Conservation (phyloP, 139 green algal species). For the Chlorella sp. region DNA sequence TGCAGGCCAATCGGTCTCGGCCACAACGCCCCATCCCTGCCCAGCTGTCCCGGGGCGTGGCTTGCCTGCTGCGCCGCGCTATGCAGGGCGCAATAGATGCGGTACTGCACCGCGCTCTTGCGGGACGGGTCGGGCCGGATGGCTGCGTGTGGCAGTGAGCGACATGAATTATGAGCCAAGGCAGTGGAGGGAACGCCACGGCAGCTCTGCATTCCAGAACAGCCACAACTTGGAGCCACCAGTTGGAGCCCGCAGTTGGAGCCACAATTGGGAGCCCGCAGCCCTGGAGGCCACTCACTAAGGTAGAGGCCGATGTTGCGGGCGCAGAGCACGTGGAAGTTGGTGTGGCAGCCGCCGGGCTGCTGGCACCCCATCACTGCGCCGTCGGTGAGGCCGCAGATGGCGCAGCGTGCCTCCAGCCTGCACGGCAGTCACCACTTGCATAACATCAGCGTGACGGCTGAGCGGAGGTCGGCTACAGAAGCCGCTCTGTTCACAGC, state of each 20-base stretch:
- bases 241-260: no score
- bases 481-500: no score
- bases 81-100: conserved; percentile 77
- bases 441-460: neutral
- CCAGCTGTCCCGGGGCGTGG: no score
- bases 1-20: no score
- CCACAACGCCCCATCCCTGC: no score
- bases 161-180: no score
- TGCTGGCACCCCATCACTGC: conserved; percentile 64
- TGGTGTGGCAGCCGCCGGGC: conserved; percentile 50
- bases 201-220: no score
- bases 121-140: conserved; percentile 18
- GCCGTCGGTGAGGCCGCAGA: conserved; percentile 52
- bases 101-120: conserved; percentile 43
- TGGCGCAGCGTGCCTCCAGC: conserved; percentile 42
- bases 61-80: conserved; percentile 44
- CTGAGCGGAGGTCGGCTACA: no score
- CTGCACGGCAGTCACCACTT: conserved; percentile 49
- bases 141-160: neutral
- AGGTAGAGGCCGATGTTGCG: conserved; percentile 78
- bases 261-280: no score
- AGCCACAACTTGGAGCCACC: no score
- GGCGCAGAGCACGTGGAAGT: conserved; percentile 87
- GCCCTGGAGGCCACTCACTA: conserved; percentile 10
- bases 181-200: no score